Conservation (phyloP, 257 asterid genomes). For the Schizonepeta tenuifolia region DNA sequence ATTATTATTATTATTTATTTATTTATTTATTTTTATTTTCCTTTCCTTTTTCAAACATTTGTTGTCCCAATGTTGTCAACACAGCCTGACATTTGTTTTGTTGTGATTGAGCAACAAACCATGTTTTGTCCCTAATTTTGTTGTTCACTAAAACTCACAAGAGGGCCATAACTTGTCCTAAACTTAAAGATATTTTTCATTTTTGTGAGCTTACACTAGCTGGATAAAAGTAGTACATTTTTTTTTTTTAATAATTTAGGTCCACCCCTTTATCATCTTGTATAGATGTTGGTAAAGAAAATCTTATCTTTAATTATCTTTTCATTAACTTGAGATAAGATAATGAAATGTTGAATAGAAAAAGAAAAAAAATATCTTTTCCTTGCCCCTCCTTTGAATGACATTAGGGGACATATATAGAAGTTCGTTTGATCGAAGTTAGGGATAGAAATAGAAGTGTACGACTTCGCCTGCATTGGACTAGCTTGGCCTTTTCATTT, state of each 20-base stretch:
- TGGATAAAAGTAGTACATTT: constrained; percentile 30
- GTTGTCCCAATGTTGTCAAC: constrained; percentile 41
- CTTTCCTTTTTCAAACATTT: constrained; percentile 14
- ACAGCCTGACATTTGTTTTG: constrained; percentile 37
- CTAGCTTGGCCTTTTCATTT: too few species aligned
- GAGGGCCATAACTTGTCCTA: constrained; percentile 37
- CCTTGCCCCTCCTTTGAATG: constrained; percentile 40
- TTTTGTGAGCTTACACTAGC: constrained; percentile 33
- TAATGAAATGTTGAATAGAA: constrained; percentile 20
- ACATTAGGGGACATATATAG: constrained; percentile 36
- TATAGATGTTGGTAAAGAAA: constrained; percentile 32
- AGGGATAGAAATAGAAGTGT: background rate
- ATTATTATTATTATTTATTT: background rate
- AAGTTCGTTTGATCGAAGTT: background rate
- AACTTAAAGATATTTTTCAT: constrained; percentile 18
- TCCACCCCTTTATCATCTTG: constrained; percentile 38
- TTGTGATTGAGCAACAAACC: constrained; percentile 38
- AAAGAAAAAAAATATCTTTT: constrained; percentile 28
- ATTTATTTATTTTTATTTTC: background rate
- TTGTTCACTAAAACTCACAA: constrained; percentile 35
- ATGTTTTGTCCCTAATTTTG: constrained; percentile 33
- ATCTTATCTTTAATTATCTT: constrained; percentile 49
- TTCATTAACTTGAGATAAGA: constrained; percentile 43
- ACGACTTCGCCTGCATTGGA: too few species aligned
- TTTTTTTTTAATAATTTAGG: constrained; percentile 19